Base-by-base conservation (phyloP, 1,284 basidiomycete genomes). In the Bondarzewia mesenterica region DNA sequence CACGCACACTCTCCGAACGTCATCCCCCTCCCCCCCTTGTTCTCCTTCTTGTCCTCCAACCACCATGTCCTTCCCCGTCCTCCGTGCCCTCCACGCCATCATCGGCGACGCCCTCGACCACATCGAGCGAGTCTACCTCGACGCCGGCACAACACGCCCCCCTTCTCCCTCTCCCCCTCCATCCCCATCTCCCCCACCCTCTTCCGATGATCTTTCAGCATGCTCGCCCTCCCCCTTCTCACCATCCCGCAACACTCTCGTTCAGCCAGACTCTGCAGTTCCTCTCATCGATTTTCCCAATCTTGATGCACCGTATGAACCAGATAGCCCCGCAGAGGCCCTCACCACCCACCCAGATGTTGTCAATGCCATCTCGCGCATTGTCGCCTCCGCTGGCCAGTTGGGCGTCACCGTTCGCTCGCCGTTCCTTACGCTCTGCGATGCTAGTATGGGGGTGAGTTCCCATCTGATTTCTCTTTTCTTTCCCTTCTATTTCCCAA, bases 301-400 rank as follows among this genome's bases (percentile, higher is more conserved):
- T 6, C 68, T 84, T 25, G 75, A 82, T 57, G 54, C 57, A 4
- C 71, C 77, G 1, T 74, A 66, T 56, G 69, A 74, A 42, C 61
- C 73, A 4, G 61, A 60, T 15, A 74, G 74, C 10, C 63, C 65
- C 20, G 65, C 73, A 20, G 81, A 85, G 57, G 62, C 65, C 23
- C 68, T 85, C 39, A 75, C 76, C 0, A 63, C 76, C 16, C 73
- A 81, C 54, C 80, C 82, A 5, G 68, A 65, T 15, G 80, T 82
- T 7, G 69, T 73, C 21, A 67, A 68, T 29, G 83, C 84, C 6
- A 75, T 79, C 27, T 76, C 75, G 49, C 71, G 68, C 50, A 80
- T 87, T 46, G 73, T 85, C 29, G 77, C 82, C 29, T 83, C 84
- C 2, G 75, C 78, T 27, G 81, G 77, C 2, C 85, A 87, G 58